Conservation (phyloP, 139 green algal species). For the Gonium pectorale region DNA sequence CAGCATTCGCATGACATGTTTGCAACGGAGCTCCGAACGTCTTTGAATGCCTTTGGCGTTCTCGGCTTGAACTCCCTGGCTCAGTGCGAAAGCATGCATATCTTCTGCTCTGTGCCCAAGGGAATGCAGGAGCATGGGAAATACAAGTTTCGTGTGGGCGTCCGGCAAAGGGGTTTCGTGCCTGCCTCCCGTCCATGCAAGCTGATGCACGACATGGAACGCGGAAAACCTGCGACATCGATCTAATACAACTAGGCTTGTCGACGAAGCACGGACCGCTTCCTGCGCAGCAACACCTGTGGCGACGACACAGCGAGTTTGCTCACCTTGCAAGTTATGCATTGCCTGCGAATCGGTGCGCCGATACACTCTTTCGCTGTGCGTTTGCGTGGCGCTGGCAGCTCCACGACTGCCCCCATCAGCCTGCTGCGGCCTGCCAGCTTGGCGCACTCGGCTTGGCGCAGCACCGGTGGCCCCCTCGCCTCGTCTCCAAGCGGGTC, state of each 20-base stretch:
- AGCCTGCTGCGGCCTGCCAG: background rate
- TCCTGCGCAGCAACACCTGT: background rate
- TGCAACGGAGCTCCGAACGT: too few relatives aligned
- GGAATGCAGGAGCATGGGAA: too few relatives aligned
- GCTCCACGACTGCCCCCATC: background rate
- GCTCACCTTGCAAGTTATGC: conserved; percentile 14
- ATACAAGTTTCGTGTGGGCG: background rate
- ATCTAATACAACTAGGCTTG: background rate
- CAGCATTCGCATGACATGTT: too few relatives aligned
- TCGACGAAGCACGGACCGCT: too few relatives aligned
- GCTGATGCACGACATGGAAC: too few relatives aligned
- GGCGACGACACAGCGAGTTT: background rate
- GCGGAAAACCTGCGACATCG: background rate
- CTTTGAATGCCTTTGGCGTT: too few relatives aligned
- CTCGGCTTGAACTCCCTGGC: too few relatives aligned
- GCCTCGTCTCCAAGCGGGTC: background rate
- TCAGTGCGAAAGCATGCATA: too few relatives aligned
- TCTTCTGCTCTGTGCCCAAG: too few relatives aligned
- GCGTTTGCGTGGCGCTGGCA: background rate
- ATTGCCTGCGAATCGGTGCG: background rate
- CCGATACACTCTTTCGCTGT: background rate
- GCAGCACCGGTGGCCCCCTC: too few relatives aligned
- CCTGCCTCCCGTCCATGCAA: too few relatives aligned
- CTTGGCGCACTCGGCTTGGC: background rate
- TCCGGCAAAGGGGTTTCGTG: background rate